phyloP scores from a whole-genome alignment of 768 basidiomycete species.

The Termitomyces sp. region DNA sequence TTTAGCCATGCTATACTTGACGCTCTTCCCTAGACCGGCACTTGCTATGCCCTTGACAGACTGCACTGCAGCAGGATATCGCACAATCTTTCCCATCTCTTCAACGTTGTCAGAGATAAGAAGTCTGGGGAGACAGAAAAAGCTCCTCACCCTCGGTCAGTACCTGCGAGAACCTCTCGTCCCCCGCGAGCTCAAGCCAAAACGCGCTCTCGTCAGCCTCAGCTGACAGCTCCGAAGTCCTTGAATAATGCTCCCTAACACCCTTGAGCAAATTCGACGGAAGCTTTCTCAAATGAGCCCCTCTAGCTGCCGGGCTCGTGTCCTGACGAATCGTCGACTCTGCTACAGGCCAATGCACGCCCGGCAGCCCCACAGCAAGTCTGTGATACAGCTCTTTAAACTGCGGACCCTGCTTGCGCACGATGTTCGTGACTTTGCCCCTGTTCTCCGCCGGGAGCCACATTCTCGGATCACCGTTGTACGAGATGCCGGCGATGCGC shows the following conservation, averaged over 20 bases:
- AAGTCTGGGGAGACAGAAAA: conserved; percentile 1
- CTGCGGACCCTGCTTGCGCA: conserved; percentile 71
- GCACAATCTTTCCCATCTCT: conserved; percentile 79
- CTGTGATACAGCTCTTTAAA: conserved; percentile 87
- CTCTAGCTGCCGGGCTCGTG: conserved; percentile 55
- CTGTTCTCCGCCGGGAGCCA: conserved; percentile 91
- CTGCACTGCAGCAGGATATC: conserved; percentile 80
- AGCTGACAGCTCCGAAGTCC: conserved; percentile 24
- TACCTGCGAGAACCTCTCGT: conserved; percentile 46
- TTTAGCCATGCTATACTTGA: conserved; percentile 71
- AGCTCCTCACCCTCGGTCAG: conserved; percentile 54
- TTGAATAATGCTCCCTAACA: conserved; percentile 48
- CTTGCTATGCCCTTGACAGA: conserved; percentile 81
- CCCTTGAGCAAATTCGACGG: conserved; percentile 59
- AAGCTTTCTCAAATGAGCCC: conserved; percentile 72
- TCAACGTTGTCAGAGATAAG: neutral
- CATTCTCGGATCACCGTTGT: conserved; percentile 92
- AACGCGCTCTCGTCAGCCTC: conserved; percentile 71
- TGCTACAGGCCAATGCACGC: conserved; percentile 64
- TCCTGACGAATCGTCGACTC: conserved; percentile 68
- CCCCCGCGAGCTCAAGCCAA: conserved; percentile 68
- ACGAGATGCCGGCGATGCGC: conserved; percentile 80
- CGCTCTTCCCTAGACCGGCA: conserved; percentile 74
- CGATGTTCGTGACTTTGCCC: conserved; percentile 91
- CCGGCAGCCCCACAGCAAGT: conserved; percentile 71